These are phyloP conservation scores for Serendipita indica DNA, from an alignment of 768 basidiomycete genomes.

Conservation along the genomic window DNA sequence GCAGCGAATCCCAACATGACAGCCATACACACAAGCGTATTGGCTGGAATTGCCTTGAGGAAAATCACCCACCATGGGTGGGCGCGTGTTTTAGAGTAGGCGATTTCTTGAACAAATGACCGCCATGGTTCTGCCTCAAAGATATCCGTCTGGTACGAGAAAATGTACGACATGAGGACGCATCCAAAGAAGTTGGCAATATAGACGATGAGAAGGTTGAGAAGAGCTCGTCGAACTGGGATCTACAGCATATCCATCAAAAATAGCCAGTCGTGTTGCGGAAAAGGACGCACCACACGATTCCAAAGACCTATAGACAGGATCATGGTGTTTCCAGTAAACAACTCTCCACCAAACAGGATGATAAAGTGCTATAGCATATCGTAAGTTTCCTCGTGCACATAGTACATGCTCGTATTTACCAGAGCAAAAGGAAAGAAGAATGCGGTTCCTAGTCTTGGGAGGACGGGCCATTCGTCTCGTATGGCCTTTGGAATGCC, in stretches of 20 bases:
- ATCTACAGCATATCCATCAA: constrained; percentile 5
- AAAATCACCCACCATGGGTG: constrained; percentile 15
- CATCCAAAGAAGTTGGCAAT: constrained; percentile 11
- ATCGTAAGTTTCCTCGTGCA: background rate
- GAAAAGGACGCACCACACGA: background rate
- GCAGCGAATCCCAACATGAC: constrained; percentile 15
- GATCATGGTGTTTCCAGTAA: constrained; percentile 17
- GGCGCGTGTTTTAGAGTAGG: constrained; percentile 11
- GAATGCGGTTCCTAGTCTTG: constrained; percentile 14
- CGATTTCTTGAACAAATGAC: constrained; percentile 12
- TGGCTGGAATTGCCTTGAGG: constrained; percentile 15
- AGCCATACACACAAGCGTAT: constrained; percentile 16
- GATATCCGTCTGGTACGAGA: constrained; percentile 14
- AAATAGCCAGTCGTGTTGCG: background rate
- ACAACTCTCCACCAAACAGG: constrained; percentile 16
- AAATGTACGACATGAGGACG: constrained; percentile 13
- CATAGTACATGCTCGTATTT: background rate
- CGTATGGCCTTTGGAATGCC: constrained; percentile 9
- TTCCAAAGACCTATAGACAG: constrained; percentile 2
- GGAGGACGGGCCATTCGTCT: constrained; percentile 14
- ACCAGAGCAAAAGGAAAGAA: constrained; percentile 15
- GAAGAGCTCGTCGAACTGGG: constrained; percentile 11
- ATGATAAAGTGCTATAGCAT: constrained; percentile 10
- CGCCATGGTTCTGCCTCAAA: constrained; percentile 14
- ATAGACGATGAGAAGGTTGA: constrained; percentile 15